These are phyloP conservation scores for Globisporangium canariense DNA, from an alignment of 352 stramenopile species.

Conservation along the genomic window DNA sequence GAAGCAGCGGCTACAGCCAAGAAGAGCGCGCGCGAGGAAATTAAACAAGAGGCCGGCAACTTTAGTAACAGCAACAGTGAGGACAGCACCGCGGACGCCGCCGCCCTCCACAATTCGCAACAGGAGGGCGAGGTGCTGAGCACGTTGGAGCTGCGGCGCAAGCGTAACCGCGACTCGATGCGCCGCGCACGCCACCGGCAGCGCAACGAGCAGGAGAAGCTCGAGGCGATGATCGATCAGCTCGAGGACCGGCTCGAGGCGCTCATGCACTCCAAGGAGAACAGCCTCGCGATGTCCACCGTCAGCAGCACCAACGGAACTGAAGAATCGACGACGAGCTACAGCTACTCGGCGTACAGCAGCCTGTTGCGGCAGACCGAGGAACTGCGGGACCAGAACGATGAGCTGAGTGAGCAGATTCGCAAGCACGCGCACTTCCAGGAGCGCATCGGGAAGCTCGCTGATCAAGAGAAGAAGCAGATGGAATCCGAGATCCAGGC, in stretches of 20 bases:
- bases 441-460: constrained; percentile 6
- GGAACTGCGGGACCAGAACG: constrained; percentile 21
- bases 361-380: constrained; percentile 24
- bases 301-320: background rate
- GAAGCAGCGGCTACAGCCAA: background rate
- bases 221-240: constrained; percentile 29
- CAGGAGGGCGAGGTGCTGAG: constrained; percentile 7
- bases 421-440: constrained; percentile 25
- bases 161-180: constrained; percentile 45
- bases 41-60: background rate
- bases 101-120: background rate
- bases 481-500: constrained; percentile 2
- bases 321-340: constrained; percentile 1
- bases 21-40: background rate
- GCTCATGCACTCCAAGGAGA: constrained; percentile 16
- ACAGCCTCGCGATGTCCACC: background rate
- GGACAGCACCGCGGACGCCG: background rate
- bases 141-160: constrained; percentile 25
- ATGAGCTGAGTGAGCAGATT: constrained; percentile 13
- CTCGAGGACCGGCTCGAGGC: constrained; percentile 25
- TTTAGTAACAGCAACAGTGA: background rate
- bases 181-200: constrained; percentile 31
- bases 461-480: constrained; percentile 17
- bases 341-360: constrained; percentile 19
- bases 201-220: constrained; percentile 20